These are phyloP conservation scores for Mortierella polycephala DNA, from an alignment of 371 early-diverging fungal genomes.

Conservation along the genomic window DNA sequence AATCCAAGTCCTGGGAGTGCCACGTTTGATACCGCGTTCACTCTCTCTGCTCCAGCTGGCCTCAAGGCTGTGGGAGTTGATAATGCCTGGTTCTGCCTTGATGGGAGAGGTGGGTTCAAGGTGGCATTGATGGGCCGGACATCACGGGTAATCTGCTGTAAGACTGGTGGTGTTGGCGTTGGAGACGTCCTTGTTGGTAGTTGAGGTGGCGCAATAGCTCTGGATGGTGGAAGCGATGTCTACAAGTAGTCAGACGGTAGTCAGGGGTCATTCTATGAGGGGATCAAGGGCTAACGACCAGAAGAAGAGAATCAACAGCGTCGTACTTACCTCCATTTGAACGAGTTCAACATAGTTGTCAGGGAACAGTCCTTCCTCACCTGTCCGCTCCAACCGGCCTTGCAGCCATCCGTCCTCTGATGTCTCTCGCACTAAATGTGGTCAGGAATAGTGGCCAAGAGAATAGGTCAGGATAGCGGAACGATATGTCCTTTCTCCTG, in stretches of 20 bases:
- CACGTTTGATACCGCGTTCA: slow-evolving; percentile 1
- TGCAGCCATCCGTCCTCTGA: slow-evolving; percentile 71
- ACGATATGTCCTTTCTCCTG: neutral
- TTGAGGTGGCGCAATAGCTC: slow-evolving; percentile 5
- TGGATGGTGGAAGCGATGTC: neutral
- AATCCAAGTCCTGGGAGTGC: slow-evolving; percentile 25
- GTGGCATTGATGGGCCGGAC: neutral
- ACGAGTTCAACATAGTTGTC: slow-evolving; percentile 65
- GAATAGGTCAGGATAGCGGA: neutral
- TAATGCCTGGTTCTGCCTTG: neutral
- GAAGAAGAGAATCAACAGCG: neutral
- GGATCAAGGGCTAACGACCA: neutral
- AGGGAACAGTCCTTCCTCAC: slow-evolving; percentile 64
- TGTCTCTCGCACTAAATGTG: slow-evolving; percentile 53
- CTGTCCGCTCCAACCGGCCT: slow-evolving; percentile 61
- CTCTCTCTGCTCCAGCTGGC: neutral
- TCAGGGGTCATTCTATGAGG: neutral
- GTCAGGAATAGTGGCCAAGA: neutral
- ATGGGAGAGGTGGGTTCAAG: neutral
- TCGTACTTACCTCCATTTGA: slow-evolving; percentile 24
- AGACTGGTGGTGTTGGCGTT: slow-evolving; percentile 10
- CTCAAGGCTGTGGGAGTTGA: neutral
- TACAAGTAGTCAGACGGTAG: neutral
- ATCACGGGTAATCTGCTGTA: neutral
- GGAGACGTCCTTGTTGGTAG: slow-evolving; percentile 18